Percentiles rank a stretch among this genome's conserved stretches.
Conservation (phyloP, 2,329 filamentous ascomycete genomes). For the Zasmidium citrigriseum region DNA sequence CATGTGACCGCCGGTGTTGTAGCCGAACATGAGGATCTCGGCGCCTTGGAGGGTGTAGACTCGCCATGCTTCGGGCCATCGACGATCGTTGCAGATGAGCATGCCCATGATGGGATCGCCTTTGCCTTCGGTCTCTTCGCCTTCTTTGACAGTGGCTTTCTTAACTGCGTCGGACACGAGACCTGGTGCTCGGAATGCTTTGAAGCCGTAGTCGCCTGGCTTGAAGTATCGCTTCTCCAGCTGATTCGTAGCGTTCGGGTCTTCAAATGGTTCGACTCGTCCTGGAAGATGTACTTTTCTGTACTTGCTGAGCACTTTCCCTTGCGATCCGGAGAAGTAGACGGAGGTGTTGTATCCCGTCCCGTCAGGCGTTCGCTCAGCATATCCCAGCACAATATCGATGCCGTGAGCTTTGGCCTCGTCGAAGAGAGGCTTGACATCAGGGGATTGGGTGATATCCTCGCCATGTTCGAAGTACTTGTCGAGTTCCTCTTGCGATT, state of each 20-base stretch:
- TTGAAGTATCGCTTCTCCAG: slow-evolving; percentile 59
- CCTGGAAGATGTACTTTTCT: slow-evolving; percentile 59
- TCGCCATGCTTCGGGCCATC: slow-evolving; percentile 58
- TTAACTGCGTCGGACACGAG: slow-evolving; percentile 44
- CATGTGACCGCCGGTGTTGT: slow-evolving; percentile 44
- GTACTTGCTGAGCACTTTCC: slow-evolving; percentile 53
- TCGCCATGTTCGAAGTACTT: slow-evolving; percentile 54
- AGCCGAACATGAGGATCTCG: slow-evolving; percentile 52
- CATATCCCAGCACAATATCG: slow-evolving; percentile 57
- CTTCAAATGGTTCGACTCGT: slow-evolving; percentile 52
- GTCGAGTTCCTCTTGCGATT: slow-evolving; percentile 43
- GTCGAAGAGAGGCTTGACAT: slow-evolving; percentile 53
- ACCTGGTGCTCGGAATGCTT: slow-evolving; percentile 54
- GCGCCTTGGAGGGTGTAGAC: slow-evolving; percentile 54
- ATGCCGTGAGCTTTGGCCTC: slow-evolving; percentile 49
- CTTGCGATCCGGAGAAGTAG: slow-evolving; percentile 51
- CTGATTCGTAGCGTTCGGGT: slow-evolving; percentile 53
- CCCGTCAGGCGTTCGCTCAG: slow-evolving; percentile 49
- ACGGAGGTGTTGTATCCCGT: slow-evolving; percentile 54
- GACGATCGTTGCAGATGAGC: slow-evolving; percentile 56
- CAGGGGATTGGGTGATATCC: slow-evolving; percentile 43
- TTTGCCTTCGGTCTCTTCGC: slow-evolving; percentile 33
- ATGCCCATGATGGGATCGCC: slow-evolving; percentile 57
- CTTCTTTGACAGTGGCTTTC: slow-evolving; percentile 28
- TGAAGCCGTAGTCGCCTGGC: slow-evolving; percentile 55